Conservation (phyloP, 805 yeast species). For the Myxozyma neglecta region DNA sequence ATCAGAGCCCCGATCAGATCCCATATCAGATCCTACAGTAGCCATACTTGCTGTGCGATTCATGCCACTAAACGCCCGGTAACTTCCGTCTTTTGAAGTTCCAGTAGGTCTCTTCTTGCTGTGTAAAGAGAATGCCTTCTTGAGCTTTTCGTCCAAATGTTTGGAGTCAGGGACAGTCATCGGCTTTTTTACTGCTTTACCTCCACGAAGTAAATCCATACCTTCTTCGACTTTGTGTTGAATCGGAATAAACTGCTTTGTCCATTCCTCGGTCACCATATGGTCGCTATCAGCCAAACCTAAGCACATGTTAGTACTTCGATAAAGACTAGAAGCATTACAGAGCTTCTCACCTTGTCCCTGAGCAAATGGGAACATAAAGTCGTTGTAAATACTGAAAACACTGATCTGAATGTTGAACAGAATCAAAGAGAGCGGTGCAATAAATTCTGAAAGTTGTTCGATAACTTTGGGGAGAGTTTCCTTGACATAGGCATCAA, state of each 20-base stretch:
- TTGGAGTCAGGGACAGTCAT: slow-evolving; percentile 32
- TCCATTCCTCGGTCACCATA: slow-evolving; percentile 37
- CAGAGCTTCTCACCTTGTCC: slow-evolving; percentile 31
- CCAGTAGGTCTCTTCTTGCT: slow-evolving; percentile 33
- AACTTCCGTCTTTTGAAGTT: slow-evolving; percentile 24
- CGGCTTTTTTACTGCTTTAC: slow-evolving; percentile 37
- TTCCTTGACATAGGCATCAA: slow-evolving; percentile 37
- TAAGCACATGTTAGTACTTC: not conserved
- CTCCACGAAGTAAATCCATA: slow-evolving; percentile 32
- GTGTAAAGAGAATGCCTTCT: slow-evolving; percentile 42
- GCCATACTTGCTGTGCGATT: slow-evolving; percentile 15
- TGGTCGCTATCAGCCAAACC: slow-evolving; percentile 13
- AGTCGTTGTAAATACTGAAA: slow-evolving; percentile 32
- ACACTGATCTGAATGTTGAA: slow-evolving; percentile 37
- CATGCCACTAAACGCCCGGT: slow-evolving; percentile 16
- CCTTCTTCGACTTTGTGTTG: slow-evolving; percentile 37
- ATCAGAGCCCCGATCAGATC: slow-evolving; percentile 12
- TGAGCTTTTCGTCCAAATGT: slow-evolving; percentile 26
- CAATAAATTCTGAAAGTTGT: slow-evolving; percentile 39
- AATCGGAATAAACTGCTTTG: slow-evolving; percentile 35
- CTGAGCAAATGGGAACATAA: slow-evolving; percentile 33
- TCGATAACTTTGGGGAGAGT: slow-evolving; percentile 37
- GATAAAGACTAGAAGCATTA: not conserved
- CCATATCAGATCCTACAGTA: slow-evolving; percentile 10
- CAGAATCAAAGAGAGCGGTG: slow-evolving; percentile 36